phyloP scores from a whole-genome alignment of 164 flowering plant species.

The Nymphaea colorata region DNA sequence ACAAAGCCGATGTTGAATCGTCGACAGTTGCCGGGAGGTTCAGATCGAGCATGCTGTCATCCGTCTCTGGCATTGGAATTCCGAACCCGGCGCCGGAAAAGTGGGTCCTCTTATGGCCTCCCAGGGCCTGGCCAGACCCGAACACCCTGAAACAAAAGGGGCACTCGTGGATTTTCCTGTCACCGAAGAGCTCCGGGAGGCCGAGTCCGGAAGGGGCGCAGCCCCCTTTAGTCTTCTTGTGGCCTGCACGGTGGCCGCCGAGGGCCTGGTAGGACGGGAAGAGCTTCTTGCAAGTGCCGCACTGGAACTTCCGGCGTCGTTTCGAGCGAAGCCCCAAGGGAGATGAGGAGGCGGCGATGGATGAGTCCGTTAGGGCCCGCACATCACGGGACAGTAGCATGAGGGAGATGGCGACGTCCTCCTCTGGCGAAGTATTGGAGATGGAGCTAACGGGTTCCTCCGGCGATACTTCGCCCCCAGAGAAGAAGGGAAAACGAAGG shows the following conservation, averaged over 20 bases:
- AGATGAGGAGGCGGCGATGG: neutral
- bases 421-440: constrained; percentile 53
- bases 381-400: constrained; percentile 72
- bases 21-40: constrained; percentile 56
- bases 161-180: constrained; percentile 75
- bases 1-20: neutral
- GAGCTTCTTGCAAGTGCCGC: constrained; percentile 77
- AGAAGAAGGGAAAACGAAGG: neutral
- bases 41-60: constrained; percentile 43
- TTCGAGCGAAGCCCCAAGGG: constrained; percentile 27
- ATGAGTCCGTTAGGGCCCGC: constrained; percentile 9
- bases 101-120: constrained; percentile 94
- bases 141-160: constrained; percentile 75
- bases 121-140: constrained; percentile 82
- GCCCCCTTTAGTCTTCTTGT: constrained; percentile 93
- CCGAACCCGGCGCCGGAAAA: constrained; percentile 40
- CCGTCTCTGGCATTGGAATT: constrained; percentile 8
- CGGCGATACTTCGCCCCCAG: neutral
- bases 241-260: constrained; percentile 94
- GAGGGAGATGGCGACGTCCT: constrained; percentile 64
- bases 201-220: constrained; percentile 47
- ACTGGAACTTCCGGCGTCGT: constrained; percentile 35
- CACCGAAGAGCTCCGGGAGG: constrained; percentile 24
- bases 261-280: constrained; percentile 92
- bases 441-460: constrained; percentile 47